Conservation (phyloP, 495 filamentous ascomycete species). For the Penicillium angulare region DNA sequence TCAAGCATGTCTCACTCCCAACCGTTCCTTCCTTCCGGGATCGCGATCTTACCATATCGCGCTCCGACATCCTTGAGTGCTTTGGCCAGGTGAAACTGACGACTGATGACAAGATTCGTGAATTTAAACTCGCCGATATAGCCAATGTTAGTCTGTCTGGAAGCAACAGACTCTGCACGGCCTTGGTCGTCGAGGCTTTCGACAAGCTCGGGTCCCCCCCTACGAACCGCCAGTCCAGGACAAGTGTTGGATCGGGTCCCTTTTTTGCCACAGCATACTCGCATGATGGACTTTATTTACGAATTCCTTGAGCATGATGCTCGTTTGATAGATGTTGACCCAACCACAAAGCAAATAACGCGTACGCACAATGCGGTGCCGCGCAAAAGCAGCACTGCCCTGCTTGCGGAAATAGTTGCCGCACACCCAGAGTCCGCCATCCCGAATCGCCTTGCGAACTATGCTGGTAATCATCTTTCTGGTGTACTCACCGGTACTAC, state of each 20-base stretch:
- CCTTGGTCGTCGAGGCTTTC: slow-evolving; percentile 44
- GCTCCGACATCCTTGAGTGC: slow-evolving; percentile 28
- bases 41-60: neutral
- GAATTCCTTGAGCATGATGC: slow-evolving; percentile 39
- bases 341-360: slow-evolving; percentile 17
- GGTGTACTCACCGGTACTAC: slow-evolving; percentile 39
- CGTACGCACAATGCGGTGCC: slow-evolving; percentile 39
- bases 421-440: slow-evolving; percentile 35
- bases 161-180: slow-evolving; percentile 30
- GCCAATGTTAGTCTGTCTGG: neutral
- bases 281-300: slow-evolving; percentile 41
- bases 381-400: slow-evolving; percentile 25
- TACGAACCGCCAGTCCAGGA: slow-evolving; percentile 30
- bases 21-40: neutral
- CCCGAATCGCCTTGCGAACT: slow-evolving; percentile 42
- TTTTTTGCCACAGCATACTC: slow-evolving; percentile 29
- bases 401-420: slow-evolving; percentile 36
- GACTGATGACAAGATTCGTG: neutral
- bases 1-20: neutral
- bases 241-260: slow-evolving; percentile 33
- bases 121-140: neutral
- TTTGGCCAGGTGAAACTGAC: slow-evolving; percentile 52
- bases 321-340: slow-evolving; percentile 37
- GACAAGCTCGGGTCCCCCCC: slow-evolving; percentile 36
- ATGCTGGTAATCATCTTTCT: slow-evolving; percentile 41